Conservation (phyloP, 2,329 filamentous ascomycete genomes). For the Cladosporium austrohemisphaericum region DNA sequence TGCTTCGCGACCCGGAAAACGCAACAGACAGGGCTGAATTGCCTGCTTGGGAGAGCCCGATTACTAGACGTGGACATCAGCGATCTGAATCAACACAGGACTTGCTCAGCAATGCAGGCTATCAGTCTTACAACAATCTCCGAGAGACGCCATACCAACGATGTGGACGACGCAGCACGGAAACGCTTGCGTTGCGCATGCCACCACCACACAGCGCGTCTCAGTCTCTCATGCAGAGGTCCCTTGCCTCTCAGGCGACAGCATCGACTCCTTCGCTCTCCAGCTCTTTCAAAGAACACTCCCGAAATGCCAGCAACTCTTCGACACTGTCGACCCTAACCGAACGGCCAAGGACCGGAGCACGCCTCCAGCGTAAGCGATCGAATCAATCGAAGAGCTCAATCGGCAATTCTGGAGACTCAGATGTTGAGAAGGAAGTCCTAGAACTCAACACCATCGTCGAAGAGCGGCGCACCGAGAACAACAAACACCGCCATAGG, state of each 20-base stretch:
- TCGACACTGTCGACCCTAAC: slow-evolving; percentile 13
- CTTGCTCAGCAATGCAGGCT: slow-evolving; percentile 7
- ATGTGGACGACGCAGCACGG: slow-evolving; percentile 11
- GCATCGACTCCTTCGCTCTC: slow-evolving; percentile 11
- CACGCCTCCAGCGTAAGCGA: slow-evolving; percentile 34
- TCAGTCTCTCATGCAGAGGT: too few species aligned
- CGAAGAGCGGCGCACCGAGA: slow-evolving; percentile 43
- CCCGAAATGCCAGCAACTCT: slow-evolving; percentile 15
- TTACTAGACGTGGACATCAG: not conserved
- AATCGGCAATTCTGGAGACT: slow-evolving; percentile 16
- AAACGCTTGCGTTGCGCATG: not conserved
- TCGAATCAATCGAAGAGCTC: slow-evolving; percentile 23
- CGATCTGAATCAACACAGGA: slow-evolving; percentile 17
- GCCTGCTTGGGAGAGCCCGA: too few species aligned
- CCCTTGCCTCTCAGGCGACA: not conserved
- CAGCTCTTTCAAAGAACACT: slow-evolving; percentile 35
- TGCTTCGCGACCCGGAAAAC: slow-evolving; percentile 19
- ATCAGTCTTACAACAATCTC: slow-evolving; percentile 14
- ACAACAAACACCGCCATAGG: not conserved
- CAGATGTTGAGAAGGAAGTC: slow-evolving; percentile 44
- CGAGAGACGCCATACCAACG: slow-evolving; percentile 20
- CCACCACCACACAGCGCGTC: not conserved
- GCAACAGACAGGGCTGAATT: not conserved
- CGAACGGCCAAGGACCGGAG: slow-evolving; percentile 25
- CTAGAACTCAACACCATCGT: slow-evolving; percentile 49